These are phyloP conservation scores for Penicillium tannophilum DNA, from an alignment of 495 filamentous ascomycete species.

Conservation along the genomic window DNA sequence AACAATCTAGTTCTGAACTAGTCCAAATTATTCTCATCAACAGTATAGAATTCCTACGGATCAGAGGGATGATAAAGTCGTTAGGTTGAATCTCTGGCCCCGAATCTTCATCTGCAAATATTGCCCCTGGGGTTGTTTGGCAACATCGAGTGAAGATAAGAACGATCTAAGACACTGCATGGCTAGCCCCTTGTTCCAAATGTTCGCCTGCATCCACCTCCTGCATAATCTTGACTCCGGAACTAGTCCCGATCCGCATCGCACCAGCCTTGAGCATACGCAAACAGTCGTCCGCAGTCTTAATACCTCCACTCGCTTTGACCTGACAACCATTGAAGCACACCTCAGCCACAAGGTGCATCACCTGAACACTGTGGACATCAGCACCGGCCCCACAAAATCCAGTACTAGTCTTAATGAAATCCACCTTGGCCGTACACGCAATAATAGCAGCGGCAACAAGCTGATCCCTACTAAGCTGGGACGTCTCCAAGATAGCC, in stretches of 20 bases:
- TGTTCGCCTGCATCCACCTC: slow-evolving; percentile 40
- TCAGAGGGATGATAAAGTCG: background rate
- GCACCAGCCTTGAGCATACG: slow-evolving; percentile 67
- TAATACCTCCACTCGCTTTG: slow-evolving; percentile 68
- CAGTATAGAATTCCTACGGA: too few species aligned
- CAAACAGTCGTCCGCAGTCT: slow-evolving; percentile 52
- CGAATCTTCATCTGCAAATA: background rate
- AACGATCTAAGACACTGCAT: slow-evolving; percentile 18
- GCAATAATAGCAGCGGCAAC: slow-evolving; percentile 60
- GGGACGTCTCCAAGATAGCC: slow-evolving; percentile 67
- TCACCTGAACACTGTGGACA: slow-evolving; percentile 56
- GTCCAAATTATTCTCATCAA: too few species aligned
- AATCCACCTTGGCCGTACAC: slow-evolving; percentile 63
- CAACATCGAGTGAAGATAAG: background rate
- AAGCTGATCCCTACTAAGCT: slow-evolving; percentile 56
- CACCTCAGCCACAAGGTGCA: slow-evolving; percentile 48
- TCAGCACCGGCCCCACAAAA: slow-evolving; percentile 63
- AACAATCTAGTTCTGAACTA: too few species aligned
- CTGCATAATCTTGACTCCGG: slow-evolving; percentile 58
- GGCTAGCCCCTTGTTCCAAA: slow-evolving; percentile 22
- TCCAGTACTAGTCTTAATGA: slow-evolving; percentile 72
- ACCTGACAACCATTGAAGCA: slow-evolving; percentile 53
- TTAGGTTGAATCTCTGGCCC: background rate
- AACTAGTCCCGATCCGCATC: slow-evolving; percentile 63
- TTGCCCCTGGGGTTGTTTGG: background rate